Evolutionary conservation across 352 stramenopile genomes (phyloP), one percentile per base, ranked within the genome.

Genomic region (Pythium diclinum): DNA sequence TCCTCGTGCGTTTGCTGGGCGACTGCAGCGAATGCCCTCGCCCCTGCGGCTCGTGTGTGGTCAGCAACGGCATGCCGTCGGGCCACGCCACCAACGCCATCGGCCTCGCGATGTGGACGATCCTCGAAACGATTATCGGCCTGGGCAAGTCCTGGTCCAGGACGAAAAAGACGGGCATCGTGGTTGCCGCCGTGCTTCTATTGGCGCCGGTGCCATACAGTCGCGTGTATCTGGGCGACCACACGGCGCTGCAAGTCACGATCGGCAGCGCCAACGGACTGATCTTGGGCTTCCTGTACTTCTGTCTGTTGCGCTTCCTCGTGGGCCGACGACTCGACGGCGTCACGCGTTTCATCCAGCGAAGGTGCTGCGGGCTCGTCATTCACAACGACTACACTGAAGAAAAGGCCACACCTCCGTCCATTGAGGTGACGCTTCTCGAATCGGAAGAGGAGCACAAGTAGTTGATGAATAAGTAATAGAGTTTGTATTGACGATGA

Each of bases 191-290:
- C 28, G 48, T 87, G 36, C 79, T 87, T 7, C 3, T 56, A 2
- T 40, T 56, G 25, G 68, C 75, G 16, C 75, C 77, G 0, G 77
- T 88, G 5, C 79, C 79, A 0, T 88, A 83, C 71, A 84, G 77
- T 53, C 79, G 79, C 63, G 56, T 85, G 57, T 84, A 88, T 63
- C 42, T 88, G 42, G 79, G 79, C 28, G 79, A 88, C 65, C 79
- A 88, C 73, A 83, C 76, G 40, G 49, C 56, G 19, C 59, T 85
- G 42, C 79, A 88, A 62, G 75, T 83, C 44, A 58, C 21, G 25
- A 75, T 88, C 23, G 79, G 79, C 51, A 68, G 62, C 32, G 60
- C 54, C 6, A 34, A 81, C 56, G 79, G 79, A 2, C 58, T 77
- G 28, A 62, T 84, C 17, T 64, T 83, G 17, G 73, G 67, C 3